These are phyloP conservation scores for Oehlia diaphana DNA, from an alignment of 192 early-diverging fungal genomes.

Conservation along the genomic window DNA sequence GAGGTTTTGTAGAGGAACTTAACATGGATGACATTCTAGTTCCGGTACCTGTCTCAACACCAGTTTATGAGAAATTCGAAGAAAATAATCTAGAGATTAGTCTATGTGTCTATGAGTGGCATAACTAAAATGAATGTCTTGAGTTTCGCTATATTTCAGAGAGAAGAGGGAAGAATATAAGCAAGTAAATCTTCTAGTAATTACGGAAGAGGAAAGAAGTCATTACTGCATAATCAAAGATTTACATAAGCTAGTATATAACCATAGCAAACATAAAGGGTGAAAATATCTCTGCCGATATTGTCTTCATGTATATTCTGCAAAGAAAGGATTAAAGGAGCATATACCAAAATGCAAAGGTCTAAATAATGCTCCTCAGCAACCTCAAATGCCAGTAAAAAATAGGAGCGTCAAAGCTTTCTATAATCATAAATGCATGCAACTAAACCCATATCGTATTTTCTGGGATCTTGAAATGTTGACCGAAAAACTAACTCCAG, in stretches of 20 bases:
- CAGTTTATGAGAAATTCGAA: too few relatives aligned
- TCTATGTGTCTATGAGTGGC: too few relatives aligned
- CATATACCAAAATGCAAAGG: not conserved
- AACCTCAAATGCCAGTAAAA: not conserved
- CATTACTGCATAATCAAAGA: constrained; percentile 25
- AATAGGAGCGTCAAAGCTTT: not conserved
- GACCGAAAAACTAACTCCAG: constrained; percentile 15
- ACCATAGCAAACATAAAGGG: constrained; percentile 22
- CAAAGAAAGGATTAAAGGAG: not conserved
- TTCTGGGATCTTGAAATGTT: constrained; percentile 9
- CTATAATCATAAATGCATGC: constrained; percentile 24
- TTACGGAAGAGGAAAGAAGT: not conserved
- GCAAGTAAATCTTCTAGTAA: too few relatives aligned
- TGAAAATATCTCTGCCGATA: constrained; percentile 14
- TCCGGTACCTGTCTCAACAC: too few relatives aligned
- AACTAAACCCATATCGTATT: constrained; percentile 18
- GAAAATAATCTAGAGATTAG: too few relatives aligned
- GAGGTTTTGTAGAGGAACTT: not conserved
- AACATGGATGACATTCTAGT: not conserved
- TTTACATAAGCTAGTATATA: constrained; percentile 17
- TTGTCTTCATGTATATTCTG: constrained; percentile 21
- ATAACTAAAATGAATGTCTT: too few relatives aligned
- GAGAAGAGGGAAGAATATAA: too few relatives aligned
- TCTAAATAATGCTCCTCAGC: constrained; percentile 1
- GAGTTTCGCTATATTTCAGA: too few relatives aligned